Evolutionary conservation across 495 filamentous ascomycete species (phyloP).

Genomic region (Bacidia gigantensis): DNA sequence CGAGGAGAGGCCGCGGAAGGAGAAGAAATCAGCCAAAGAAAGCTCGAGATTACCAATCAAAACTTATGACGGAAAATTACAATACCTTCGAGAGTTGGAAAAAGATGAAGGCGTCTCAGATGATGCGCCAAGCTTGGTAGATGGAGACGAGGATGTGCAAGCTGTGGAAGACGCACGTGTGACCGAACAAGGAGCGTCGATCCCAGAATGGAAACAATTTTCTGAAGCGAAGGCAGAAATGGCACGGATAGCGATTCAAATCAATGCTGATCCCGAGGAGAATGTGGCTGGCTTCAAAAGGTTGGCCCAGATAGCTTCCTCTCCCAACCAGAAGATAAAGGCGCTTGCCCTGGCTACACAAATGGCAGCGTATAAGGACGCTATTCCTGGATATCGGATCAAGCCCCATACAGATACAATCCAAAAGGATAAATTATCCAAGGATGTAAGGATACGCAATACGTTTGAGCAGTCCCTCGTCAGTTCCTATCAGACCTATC

Average conservation of each 20-base stretch:
- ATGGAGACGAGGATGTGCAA: conserved; percentile 20
- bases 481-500: conserved; percentile 65
- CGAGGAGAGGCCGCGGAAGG: conserved; percentile 64
- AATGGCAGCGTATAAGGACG: conserved; percentile 83
- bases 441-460: conserved; percentile 72
- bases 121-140: conserved; percentile 36
- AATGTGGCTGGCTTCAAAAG: conserved; percentile 64
- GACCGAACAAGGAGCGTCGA: conserved; percentile 43
- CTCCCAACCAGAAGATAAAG: conserved; percentile 55
- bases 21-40: conserved; percentile 56
- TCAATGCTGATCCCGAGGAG: conserved; percentile 92
- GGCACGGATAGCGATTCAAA: conserved; percentile 59
- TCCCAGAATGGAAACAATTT: conserved; percentile 64
- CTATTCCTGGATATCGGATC: conserved; percentile 92
- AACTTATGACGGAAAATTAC: conserved; percentile 57
- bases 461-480: conserved; percentile 75
- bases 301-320: conserved; percentile 58
- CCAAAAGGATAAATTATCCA: conserved; percentile 65
- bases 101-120: conserved; percentile 35
- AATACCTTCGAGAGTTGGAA: conserved; percentile 37
- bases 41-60: conserved; percentile 70
- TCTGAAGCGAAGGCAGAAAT: conserved; percentile 83
- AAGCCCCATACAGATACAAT: conserved; percentile 63
- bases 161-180: neutral
- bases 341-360: conserved; percentile 76